These are phyloP conservation scores for Backusella parvicylindrica DNA, from an alignment of 192 early-diverging fungal genomes.

Conservation along the genomic window DNA sequence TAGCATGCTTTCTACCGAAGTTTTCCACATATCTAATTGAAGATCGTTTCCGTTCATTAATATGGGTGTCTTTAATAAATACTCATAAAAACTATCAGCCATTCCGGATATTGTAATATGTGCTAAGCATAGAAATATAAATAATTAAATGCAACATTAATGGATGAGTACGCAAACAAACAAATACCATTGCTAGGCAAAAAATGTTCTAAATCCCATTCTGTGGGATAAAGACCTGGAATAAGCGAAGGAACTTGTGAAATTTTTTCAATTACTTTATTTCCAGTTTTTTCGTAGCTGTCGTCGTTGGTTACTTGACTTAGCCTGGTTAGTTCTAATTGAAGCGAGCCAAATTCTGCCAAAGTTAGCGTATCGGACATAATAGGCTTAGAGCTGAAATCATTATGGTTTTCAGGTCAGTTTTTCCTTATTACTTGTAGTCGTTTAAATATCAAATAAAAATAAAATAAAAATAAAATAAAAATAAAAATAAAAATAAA, in stretches of 20 bases:
- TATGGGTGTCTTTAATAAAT: constrained; percentile 56
- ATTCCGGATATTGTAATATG: constrained; percentile 42
- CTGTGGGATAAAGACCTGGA: constrained; percentile 59
- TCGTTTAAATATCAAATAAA: background rate
- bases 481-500: no score
- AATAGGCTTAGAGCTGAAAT: constrained; percentile 15
- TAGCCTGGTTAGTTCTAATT: constrained; percentile 79
- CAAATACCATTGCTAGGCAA: constrained; percentile 10
- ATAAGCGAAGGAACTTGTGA: constrained; percentile 38
- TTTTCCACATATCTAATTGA: constrained; percentile 38
- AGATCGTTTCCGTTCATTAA: constrained; percentile 35
- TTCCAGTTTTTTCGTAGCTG: constrained; percentile 52
- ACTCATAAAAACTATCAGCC: constrained; percentile 61
- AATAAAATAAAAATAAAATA: background rate
- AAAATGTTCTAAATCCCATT: constrained; percentile 36
- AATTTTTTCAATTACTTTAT: constrained; percentile 47
- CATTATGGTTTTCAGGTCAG: background rate
- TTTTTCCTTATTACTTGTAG: background rate
- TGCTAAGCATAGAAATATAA: background rate
- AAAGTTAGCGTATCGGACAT: constrained; percentile 16
- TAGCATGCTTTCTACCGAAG: constrained; percentile 17
- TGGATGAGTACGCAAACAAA: background rate
- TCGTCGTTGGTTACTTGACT: constrained; percentile 68
- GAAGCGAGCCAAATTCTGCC: constrained; percentile 72
- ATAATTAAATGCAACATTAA: background rate